Conservation (phyloP, 2,329 filamentous ascomycete species). For the Penicillium sp. region DNA sequence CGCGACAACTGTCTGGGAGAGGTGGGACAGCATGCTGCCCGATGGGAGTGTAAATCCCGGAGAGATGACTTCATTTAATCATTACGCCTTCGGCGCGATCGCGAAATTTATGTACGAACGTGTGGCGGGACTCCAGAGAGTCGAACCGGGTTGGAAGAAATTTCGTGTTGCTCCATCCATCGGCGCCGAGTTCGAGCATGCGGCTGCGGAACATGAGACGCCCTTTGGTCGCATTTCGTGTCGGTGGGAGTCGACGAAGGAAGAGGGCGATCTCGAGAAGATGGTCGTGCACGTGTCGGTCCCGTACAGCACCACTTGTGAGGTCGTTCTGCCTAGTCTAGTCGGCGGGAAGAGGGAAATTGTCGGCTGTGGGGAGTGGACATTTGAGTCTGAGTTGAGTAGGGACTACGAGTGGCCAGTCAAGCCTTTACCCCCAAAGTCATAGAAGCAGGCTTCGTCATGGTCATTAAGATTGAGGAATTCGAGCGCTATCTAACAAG, state of each 20-base stretch:
- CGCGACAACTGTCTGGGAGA: constrained; percentile 51
- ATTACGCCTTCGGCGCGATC: constrained; percentile 48
- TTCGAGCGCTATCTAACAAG: too few species aligned
- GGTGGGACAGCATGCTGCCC: constrained; percentile 48
- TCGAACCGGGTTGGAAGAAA: constrained; percentile 38
- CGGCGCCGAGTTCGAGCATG: constrained; percentile 34
- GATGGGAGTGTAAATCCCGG: constrained; percentile 46
- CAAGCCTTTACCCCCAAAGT: not conserved
- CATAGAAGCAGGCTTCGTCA: not conserved
- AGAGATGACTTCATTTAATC: constrained; percentile 50
- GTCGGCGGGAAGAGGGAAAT: not conserved
- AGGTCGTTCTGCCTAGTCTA: constrained; percentile 23
- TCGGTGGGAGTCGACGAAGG: constrained; percentile 19
- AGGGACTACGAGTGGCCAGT: not conserved
- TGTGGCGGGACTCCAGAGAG: constrained; percentile 29
- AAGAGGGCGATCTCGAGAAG: not conserved
- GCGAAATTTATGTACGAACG: constrained; percentile 43
- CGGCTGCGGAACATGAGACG: constrained; percentile 33
- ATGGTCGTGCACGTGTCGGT: constrained; percentile 25
- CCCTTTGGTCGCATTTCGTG: constrained; percentile 35
- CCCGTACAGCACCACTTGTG: constrained; percentile 25
- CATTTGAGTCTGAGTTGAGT: constrained; percentile 9
- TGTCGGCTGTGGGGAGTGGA: constrained; percentile 25
- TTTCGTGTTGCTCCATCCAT: constrained; percentile 35
- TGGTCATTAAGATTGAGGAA: too few species aligned